phyloP scores from a whole-genome alignment of 177 flowering plant species.

The Vitis hybrid region DNA sequence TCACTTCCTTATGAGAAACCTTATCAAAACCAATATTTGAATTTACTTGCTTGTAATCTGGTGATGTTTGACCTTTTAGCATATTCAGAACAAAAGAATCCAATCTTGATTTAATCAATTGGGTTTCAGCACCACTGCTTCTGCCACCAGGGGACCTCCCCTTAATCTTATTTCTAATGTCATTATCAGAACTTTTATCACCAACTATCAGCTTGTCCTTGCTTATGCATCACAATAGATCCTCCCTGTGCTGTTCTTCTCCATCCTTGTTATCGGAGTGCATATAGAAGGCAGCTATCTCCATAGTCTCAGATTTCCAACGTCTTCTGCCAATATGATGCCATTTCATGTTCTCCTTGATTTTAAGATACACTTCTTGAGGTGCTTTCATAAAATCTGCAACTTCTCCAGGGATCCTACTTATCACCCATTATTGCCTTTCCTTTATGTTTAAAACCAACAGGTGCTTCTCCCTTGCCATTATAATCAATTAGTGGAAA shows the following conservation, averaged over 20 bases:
- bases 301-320: constrained; percentile 51
- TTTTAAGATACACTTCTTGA: constrained; percentile 74
- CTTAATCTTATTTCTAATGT: constrained; percentile 31
- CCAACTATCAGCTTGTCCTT: constrained; percentile 34
- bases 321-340: constrained; percentile 88
- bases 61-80: constrained; percentile 30
- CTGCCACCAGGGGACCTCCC: constrained; percentile 39
- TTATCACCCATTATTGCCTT: constrained; percentile 48
- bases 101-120: constrained; percentile 48
- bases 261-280: constrained; percentile 63
- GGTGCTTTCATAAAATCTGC: constrained; percentile 77
- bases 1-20: constrained; percentile 57
- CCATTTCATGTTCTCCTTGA: constrained; percentile 95
- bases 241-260: constrained; percentile 52
- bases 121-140: constrained; percentile 32
- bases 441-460: constrained; percentile 49
- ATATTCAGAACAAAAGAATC: constrained; percentile 44
- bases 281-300: constrained; percentile 43
- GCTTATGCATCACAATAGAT: constrained; percentile 24
- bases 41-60: constrained; percentile 34
- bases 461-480: constrained; percentile 44
- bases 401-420: constrained; percentile 87
- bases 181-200: constrained; percentile 44
- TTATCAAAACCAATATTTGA: constrained; percentile 22
- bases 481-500: constrained; percentile 48